These are phyloP conservation scores for Macrolepiota dolichaula DNA, from an alignment of 768 basidiomycete genomes.

Conservation along the genomic window DNA sequence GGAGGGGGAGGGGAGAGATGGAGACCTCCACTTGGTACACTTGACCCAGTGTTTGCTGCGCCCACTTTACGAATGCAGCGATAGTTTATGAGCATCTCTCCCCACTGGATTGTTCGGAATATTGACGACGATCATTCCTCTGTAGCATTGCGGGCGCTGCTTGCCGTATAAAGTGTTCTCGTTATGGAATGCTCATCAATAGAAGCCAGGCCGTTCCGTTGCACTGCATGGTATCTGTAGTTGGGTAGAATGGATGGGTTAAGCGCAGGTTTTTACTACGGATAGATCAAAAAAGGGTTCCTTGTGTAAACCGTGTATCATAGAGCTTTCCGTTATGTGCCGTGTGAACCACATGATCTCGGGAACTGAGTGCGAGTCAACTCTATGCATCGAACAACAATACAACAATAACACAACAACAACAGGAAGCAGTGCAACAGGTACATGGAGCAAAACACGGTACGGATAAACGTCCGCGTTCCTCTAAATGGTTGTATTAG, in stretches of 20 bases:
- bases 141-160: neutral
- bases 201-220: neutral
- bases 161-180: neutral
- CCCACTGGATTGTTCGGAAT: neutral
- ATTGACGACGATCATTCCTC: neutral
- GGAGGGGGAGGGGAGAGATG: no score
- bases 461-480: neutral
- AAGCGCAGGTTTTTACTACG: constrained; percentile 5
- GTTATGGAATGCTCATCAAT: neutral
- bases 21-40: no score
- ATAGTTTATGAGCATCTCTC: neutral
- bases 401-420: no score
- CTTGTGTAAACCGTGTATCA: neutral
- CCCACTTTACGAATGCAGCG: neutral
- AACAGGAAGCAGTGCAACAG: constrained; percentile 8
- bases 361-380: constrained; percentile 2
- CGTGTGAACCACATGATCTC: neutral
- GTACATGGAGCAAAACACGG: constrained; percentile 9
- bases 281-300: constrained; percentile 8
- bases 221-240: constrained; percentile 7
- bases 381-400: constrained; percentile 1
- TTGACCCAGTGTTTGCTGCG: no score
- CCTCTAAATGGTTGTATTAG: neutral
- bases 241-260: neutral
- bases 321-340: neutral